A percentile compares a stretch with the other conserved stretches of the same genome.
Conservation (phyloP, 2,329 filamentous ascomycete genomes). For the Fusarium robinianum region DNA sequence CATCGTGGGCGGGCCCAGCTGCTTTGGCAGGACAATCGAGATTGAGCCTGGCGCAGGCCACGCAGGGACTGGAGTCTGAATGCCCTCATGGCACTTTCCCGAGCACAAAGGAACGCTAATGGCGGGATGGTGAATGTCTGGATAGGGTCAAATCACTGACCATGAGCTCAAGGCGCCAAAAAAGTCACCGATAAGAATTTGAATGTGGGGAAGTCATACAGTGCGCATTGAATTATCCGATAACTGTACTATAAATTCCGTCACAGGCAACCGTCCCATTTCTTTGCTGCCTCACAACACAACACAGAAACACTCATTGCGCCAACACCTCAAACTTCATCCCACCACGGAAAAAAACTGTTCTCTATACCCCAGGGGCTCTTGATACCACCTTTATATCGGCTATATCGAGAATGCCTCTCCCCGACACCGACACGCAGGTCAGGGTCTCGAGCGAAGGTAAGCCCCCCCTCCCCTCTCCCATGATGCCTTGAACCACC, state of each 20-base stretch:
- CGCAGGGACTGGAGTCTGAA: conserved; percentile 35
- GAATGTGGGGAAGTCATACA: conserved; percentile 6
- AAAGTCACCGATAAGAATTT: conserved; percentile 25
- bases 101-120: neutral
- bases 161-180: conserved; percentile 20
- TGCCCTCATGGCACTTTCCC: conserved; percentile 36
- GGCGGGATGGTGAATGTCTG: conserved; percentile 12
- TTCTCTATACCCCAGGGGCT: neutral
- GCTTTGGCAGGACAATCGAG: conserved; percentile 19
- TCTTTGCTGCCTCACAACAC: conserved; percentile 10
- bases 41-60: conserved; percentile 29
- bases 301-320: conserved; percentile 30
- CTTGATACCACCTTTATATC: neutral
- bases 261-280: conserved; percentile 19
- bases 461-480: conserved; percentile 23
- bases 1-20: conserved; percentile 40
- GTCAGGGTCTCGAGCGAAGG: conserved; percentile 54
- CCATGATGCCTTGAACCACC: neutral
- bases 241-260: conserved; percentile 29
- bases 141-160: conserved; percentile 14
- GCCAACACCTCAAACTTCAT: conserved; percentile 18
- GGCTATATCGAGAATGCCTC: conserved; percentile 37
- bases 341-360: neutral
- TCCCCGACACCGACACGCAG: conserved; percentile 49
- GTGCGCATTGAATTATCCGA: conserved; percentile 24